Conservation (phyloP, 2,329 filamentous ascomycete genomes). For the Aspergillus ruber region DNA sequence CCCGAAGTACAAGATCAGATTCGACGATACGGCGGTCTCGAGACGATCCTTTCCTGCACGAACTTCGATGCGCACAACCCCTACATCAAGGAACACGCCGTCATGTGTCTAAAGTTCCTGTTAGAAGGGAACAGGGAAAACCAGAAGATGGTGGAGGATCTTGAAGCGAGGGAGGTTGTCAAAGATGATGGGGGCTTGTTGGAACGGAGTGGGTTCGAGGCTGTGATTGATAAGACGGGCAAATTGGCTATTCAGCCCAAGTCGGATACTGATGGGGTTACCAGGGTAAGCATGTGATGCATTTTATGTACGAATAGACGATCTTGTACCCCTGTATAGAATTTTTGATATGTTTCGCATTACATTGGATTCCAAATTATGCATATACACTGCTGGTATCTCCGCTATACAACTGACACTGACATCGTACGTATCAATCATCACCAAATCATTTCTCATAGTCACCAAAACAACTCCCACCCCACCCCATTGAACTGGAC, state of each 20-base stretch:
- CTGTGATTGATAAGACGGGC: constrained; percentile 37
- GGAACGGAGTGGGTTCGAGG: constrained; percentile 38
- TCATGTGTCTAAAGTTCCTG: constrained; percentile 74
- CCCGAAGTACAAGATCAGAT: constrained; percentile 82
- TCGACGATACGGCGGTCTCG: constrained; percentile 74
- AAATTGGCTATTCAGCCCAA: constrained; percentile 37
- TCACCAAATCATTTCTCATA: background rate
- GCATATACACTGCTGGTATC: too few species aligned
- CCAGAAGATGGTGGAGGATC: constrained; percentile 47
- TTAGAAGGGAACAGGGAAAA: constrained; percentile 48
- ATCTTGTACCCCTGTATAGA: too few species aligned
- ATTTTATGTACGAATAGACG: too few species aligned
- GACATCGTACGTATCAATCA: background rate
- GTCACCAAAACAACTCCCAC: background rate
- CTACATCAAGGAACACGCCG: constrained; percentile 85
- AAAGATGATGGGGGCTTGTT: constrained; percentile 35
- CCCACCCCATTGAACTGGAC: background rate
- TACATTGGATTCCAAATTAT: too few species aligned
- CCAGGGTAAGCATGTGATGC: too few species aligned
- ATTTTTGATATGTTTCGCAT: too few species aligned
- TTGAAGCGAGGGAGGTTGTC: constrained; percentile 41
- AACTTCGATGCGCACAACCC: constrained; percentile 89
- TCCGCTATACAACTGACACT: background rate
- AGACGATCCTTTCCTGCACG: constrained; percentile 82
- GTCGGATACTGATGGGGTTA: too few species aligned